A percentile compares a stretch with the other conserved stretches of the same genome.
phyloP scores from a whole-genome alignment of 2,329 filamentous ascomycete species.

The Sarocladium strictum region DNA sequence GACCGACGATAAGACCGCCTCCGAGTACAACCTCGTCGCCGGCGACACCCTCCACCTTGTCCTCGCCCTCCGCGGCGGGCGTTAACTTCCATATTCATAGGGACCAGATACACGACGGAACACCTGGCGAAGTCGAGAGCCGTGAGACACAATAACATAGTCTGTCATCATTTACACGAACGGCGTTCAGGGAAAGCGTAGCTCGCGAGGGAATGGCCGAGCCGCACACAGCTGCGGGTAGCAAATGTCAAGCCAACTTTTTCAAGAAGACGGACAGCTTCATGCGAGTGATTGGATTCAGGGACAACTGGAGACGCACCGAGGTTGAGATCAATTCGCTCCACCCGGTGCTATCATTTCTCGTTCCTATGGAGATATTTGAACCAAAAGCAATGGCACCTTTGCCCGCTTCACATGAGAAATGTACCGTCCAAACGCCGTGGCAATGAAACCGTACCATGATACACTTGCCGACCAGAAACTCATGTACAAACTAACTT shows the following conservation, averaged over 20 bases:
- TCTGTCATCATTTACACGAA: not conserved
- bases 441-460: not conserved
- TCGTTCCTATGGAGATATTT: too few species aligned
- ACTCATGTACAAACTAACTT: not conserved
- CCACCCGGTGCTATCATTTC: too few species aligned
- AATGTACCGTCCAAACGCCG: not conserved
- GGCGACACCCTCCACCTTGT: slow-evolving; percentile 94
- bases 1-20: slow-evolving; percentile 90
- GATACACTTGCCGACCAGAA: not conserved
- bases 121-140: not conserved
- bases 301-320: too few species aligned
- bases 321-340: too few species aligned
- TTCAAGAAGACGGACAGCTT: too few species aligned
- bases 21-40: slow-evolving; percentile 84
- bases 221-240: not conserved
- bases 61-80: slow-evolving; percentile 81
- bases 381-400: too few species aligned
- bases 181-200: not conserved
- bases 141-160: not conserved
- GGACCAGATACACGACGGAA: not conserved
- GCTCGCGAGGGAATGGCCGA: not conserved
- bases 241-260: not conserved
- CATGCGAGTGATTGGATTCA: too few species aligned
- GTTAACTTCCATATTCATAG: slow-evolving; percentile 14
- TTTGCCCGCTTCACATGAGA: not conserved